A percentile compares a stretch with the other conserved stretches of the same genome.
Evolutionary conservation across 2,329 filamentous ascomycete species (phyloP).

Genomic region (Scolecobasidium constrictum): DNA sequence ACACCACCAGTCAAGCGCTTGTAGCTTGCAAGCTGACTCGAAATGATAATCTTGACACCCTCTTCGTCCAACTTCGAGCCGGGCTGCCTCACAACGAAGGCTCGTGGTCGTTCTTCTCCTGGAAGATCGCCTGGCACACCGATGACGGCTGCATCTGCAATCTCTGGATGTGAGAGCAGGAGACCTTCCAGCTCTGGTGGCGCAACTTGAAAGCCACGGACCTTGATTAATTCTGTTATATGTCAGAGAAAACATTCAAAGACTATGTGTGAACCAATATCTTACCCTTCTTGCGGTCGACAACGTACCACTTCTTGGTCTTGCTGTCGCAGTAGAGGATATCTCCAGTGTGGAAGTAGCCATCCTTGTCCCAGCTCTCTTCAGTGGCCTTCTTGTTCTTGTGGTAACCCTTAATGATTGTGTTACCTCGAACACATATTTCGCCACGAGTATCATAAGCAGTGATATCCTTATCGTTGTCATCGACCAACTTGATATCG

Average conservation of each 20-base stretch:
- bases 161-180: conserved; percentile 18
- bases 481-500: conserved; percentile 42
- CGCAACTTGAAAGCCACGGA: conserved; percentile 25
- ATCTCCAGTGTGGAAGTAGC: conserved; percentile 11
- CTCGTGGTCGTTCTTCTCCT: conserved; percentile 5
- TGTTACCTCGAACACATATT: conserved; percentile 42
- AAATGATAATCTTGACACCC: conserved; percentile 43
- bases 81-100: conserved; percentile 6
- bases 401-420: conserved; percentile 43
- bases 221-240: conserved; percentile 23
- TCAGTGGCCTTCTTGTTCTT: conserved; percentile 39
- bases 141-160: conserved; percentile 24
- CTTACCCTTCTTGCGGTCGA: conserved; percentile 11
- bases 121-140: conserved; percentile 14
- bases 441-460: conserved; percentile 39
- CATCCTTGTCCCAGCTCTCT: conserved; percentile 9
- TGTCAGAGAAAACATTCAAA: not conserved
- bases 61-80: conserved; percentile 13
- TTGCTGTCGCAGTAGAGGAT: conserved; percentile 11
- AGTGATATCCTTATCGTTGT: conserved; percentile 43
- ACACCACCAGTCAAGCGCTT: conserved; percentile 57
- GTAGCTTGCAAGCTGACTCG: conserved; percentile 55
- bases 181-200: conserved; percentile 26
- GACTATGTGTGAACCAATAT: conserved; percentile 13
- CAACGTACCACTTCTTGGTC: conserved; percentile 9